Percentiles rank a stretch among this genome's conserved stretches.
Evolutionary conservation across 495 filamentous ascomycete species (phyloP).

Genomic region (Aspergillus cristatus): DNA sequence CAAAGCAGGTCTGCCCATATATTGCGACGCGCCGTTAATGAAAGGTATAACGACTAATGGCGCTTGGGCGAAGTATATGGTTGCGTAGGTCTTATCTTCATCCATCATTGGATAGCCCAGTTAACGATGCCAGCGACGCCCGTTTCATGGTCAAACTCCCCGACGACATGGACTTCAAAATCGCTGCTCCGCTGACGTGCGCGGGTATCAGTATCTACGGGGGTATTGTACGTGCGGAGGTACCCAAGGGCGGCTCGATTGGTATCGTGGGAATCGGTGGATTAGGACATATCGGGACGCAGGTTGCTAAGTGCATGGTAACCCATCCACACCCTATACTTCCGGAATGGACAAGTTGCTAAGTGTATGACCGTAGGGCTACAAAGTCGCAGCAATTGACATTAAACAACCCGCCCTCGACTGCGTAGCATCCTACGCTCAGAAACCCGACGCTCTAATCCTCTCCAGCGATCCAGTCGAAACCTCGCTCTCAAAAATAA

Average conservation of each 20-base stretch:
- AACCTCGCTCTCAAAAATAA: constrained; percentile 2
- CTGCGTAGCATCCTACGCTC: constrained; percentile 1
- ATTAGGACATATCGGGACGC: constrained; percentile 18
- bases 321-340: too few relatives aligned
- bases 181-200: constrained; percentile 32
- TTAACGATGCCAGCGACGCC: constrained; percentile 8
- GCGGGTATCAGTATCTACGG: constrained; percentile 23
- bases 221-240: constrained; percentile 4
- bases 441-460: constrained; percentile 3
- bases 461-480: constrained; percentile 4
- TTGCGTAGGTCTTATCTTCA: constrained; percentile 7
- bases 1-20: constrained; percentile 5
- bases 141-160: constrained; percentile 21
- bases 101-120: not conserved
- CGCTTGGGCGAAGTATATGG: constrained; percentile 23
- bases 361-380: constrained; percentile 9
- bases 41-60: constrained; percentile 20
- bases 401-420: constrained; percentile 5
- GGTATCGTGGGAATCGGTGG: constrained; percentile 18
- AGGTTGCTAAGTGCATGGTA: constrained; percentile 16
- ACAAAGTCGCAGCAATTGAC: constrained; percentile 13
- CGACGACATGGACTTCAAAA: constrained; percentile 16
- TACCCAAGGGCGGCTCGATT: constrained; percentile 8
- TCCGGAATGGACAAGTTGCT: too few relatives aligned
- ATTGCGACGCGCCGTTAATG: constrained; percentile 5